phyloP scores from a whole-genome alignment of 176 grass and related monocot species.

The Triticum turgidum region DNA sequence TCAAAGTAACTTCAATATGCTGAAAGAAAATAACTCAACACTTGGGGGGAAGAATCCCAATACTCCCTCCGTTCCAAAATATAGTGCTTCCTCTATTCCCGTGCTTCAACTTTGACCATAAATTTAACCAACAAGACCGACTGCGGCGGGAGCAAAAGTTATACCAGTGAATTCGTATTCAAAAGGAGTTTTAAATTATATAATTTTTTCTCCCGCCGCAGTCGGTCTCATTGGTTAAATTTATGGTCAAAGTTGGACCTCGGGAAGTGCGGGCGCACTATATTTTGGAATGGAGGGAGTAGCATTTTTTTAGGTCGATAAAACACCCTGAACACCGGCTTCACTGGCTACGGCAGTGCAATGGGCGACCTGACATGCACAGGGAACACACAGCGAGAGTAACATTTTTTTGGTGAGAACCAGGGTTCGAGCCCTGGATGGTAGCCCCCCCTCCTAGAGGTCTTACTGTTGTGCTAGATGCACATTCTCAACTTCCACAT shows the following conservation, averaged over 20 bases:
- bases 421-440: background rate
- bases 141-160: too few species aligned
- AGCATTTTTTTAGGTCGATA: background rate
- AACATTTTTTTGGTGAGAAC: background rate
- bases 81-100: too few species aligned
- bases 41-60: background rate
- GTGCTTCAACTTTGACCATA: too few species aligned
- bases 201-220: too few species aligned
- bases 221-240: too few species aligned
- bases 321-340: background rate
- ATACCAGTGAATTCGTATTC: too few species aligned
- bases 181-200: too few species aligned
- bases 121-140: too few species aligned
- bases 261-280: too few species aligned
- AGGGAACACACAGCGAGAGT: background rate
- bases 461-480: background rate
- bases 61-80: too few species aligned
- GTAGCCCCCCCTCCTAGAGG: background rate
- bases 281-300: too few species aligned
- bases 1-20: slow-evolving; percentile 9
- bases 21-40: background rate
- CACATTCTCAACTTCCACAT: background rate
- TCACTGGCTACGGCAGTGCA: background rate
- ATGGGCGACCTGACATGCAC: background rate
- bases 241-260: too few species aligned